Evolutionary conservation across 768 basidiomycete species (phyloP), one percentile per base, ranked within the genome.

Genomic region (Crucibulum laeve): DNA sequence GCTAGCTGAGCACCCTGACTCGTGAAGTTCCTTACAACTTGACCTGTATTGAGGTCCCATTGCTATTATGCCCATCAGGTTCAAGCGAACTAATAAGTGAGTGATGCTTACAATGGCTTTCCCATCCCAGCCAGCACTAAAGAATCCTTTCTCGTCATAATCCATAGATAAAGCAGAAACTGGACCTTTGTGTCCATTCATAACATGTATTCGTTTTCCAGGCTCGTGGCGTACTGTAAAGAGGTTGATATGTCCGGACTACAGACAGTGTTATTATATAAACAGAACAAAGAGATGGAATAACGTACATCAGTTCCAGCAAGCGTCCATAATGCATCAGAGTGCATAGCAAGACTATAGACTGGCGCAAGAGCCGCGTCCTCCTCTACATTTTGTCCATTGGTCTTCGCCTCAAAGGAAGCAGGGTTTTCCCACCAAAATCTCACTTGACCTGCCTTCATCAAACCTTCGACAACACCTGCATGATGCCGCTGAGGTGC

Each of bases 41-140:
- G 76, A 5, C 96, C 95, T 0, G 87, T 94, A 57, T 99, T 90
- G 26, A 99, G 76, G 65, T 98, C 95, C 95, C 96, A 98, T 80
- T 97, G 90, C 95, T 98, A 53, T 22, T 17, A 42, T 35, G 8
- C 24, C 45, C 24, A 30, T 54, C 44, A 35, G n/a, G 39, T 36
- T 44, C 42, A 47, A 41, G 28, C 34, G 45, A 36, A 36, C 8
- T 15, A 36, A 36, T 43, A 11, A 25, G 28, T 34, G 43, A 14
- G 18, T 25, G 15, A 35, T 17, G 73, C 88, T 61, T 60, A 92
- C 93, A 35, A 82, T 72, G 11, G 90, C 85, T 52, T 87, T 81
- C 8, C 91, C 89, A 58, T 98, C 96, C 94, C 95, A 97, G 15
- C 91, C 85, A 4, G 90, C 93, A 57, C 91, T 94, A 53, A 92